Base-by-base conservation (phyloP, 2,329 filamentous ascomycete species). In the Mycosphaerella sp. region DNA sequence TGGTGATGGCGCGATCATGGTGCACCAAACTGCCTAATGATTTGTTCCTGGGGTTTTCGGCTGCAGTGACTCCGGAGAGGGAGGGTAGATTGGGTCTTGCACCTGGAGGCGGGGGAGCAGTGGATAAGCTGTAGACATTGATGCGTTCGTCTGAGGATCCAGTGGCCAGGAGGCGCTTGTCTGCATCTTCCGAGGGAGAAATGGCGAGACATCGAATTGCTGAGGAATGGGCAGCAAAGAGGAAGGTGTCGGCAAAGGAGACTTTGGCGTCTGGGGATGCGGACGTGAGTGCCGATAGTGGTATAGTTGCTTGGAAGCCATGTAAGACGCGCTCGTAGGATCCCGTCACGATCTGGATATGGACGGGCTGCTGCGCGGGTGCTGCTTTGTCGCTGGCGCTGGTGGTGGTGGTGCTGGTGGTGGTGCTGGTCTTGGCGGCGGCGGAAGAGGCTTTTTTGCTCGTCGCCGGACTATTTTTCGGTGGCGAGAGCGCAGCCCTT, bases 321-420 rank as follows among this genome's bases (percentile, higher is more conserved):
- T 98, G 93, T 16, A 98, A 79, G 44, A 94, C 82, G 58, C 89
- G 81, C 67, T 98, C 93, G 72, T 98, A 98, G 47, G 90, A 96
- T 42, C 93, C 93, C 6, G 89, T 85, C 54, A 97, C 79, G 59
- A 98, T 85, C 70, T 97, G 93, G 53, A 97, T 77, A n/a, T 85
- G 84, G 59, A 81, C 71, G 44, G 62, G 27, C 27, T 48, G 41
- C 9, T 16, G 18, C 27, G n/a, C 30, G 8, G 18, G 14, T n/a
- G 27, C 37, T 41, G 8, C 14, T 12, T 8, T 13, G 32, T 41
- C 39, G 35, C 17, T 21, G 27, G 21, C 7, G 21, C 13, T 21
- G 21, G 14, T 41, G 6, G 25, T 30, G 10, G 42, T 13, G 34
- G 10, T n/a, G n/a, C n/a, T n/a, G n/a, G n/a, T n/a, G n/a, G n/a